phyloP scores from a whole-genome alignment of 345 rosid genomes.

The Bruguiera gymnorhiza region DNA sequence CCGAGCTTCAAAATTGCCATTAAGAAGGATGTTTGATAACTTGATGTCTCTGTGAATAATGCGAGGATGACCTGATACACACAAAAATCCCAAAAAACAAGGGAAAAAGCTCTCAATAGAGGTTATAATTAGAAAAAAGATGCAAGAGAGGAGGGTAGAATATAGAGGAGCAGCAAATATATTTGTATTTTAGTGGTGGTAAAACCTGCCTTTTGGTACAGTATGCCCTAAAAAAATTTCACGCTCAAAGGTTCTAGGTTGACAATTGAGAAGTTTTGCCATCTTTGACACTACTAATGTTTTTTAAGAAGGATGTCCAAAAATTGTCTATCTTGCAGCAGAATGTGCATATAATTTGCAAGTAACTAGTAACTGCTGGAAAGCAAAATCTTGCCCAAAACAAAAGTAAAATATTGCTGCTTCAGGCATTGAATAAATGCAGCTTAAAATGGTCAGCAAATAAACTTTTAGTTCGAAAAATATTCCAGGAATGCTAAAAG shows the following conservation, averaged over 20 bases:
- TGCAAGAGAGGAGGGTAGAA: constrained; percentile 4
- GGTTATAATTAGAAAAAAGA: neutral
- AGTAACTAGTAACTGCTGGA: constrained; percentile 2
- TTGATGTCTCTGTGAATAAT: constrained; percentile 96
- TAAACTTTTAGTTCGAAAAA: neutral
- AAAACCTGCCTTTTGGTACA: neutral
- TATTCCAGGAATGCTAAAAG: constrained; percentile 8
- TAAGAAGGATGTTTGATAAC: constrained; percentile 92
- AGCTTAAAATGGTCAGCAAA: neutral
- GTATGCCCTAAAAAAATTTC: neutral
- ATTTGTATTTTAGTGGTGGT: neutral
- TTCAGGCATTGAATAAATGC: neutral
- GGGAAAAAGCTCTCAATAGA: constrained; percentile 11
- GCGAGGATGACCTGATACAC: constrained; percentile 84
- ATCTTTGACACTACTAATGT: neutral
- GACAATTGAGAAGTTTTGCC: neutral
- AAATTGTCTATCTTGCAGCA: neutral
- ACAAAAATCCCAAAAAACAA: neutral
- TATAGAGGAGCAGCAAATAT: neutral
- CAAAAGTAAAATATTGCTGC: neutral
- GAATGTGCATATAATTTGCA: neutral
- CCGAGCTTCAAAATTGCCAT: constrained; percentile 82
- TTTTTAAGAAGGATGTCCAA: constrained; percentile 5
- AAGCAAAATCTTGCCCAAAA: neutral
- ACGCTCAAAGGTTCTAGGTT: neutral